A percentile compares a stretch with the other conserved stretches of the same genome.
These are phyloP conservation scores for Nevesoporus exiguus DNA, from an alignment of 768 basidiomycete genomes.

Conservation along the genomic window DNA sequence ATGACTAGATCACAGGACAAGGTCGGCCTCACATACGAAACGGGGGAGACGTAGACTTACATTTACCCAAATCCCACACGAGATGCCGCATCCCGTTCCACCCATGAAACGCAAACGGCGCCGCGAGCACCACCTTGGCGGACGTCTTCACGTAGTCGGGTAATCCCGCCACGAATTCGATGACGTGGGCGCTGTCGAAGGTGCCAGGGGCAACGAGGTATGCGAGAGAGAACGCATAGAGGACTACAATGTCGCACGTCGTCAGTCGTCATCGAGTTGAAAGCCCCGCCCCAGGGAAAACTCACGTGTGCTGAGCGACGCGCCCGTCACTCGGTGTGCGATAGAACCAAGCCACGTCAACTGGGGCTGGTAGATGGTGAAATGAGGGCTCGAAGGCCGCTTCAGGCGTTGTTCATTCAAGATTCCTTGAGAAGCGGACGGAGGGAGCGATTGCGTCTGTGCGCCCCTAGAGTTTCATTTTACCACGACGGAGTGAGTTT, in stretches of 20 bases:
- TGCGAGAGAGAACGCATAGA: conserved; percentile 84
- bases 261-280: not conserved
- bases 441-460: conserved; percentile 63
- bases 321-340: conserved; percentile 83
- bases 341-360: conserved; percentile 89
- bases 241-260: conserved; percentile 44
- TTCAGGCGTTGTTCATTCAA: conserved; percentile 84
- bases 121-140: conserved; percentile 75
- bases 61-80: conserved; percentile 83
- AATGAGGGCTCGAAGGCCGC: conserved; percentile 92
- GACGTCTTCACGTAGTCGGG: conserved; percentile 76
- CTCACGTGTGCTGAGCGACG: conserved; percentile 57
- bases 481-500: not conserved
- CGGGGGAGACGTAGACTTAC: conserved; percentile 46
- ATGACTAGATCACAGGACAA: conserved; percentile 50
- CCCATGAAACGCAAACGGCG: conserved; percentile 88
- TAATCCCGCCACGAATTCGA: conserved; percentile 66
- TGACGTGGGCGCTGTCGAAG: conserved; percentile 74
- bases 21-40: no score
- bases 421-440: conserved; percentile 55
- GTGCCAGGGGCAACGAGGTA: conserved; percentile 81
- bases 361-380: conserved; percentile 96
- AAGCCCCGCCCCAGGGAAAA: not conserved
- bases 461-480: conserved; percentile 51
- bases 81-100: conserved; percentile 91